These are phyloP conservation scores for Cyclotella sp. DNA, from an alignment of 108 stramenopile genomes.

Conservation along the genomic window DNA sequence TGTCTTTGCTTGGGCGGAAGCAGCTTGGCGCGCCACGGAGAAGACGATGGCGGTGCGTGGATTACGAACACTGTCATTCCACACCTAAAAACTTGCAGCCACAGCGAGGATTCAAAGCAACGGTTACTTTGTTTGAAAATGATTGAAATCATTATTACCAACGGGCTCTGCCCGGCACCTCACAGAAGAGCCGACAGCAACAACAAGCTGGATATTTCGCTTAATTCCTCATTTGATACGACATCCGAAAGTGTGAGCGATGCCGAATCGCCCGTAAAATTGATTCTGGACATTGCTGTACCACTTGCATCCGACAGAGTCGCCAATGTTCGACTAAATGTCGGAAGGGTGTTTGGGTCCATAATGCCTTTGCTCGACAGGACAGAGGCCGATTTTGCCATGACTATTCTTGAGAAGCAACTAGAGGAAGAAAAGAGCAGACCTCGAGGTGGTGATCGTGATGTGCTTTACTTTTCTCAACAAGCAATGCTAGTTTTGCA, in stretches of 20 bases:
- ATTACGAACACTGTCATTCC: slow-evolving; percentile 82
- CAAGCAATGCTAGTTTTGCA: slow-evolving; percentile 43
- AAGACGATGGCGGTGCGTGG: slow-evolving; percentile 84
- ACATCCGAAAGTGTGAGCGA: not conserved
- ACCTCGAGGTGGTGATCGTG: slow-evolving; percentile 70
- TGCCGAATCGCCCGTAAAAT: slow-evolving; percentile 59
- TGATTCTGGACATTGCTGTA: slow-evolving; percentile 69
- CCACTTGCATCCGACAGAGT: slow-evolving; percentile 76
- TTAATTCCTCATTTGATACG: slow-evolving; percentile 18
- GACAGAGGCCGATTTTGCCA: slow-evolving; percentile 64
- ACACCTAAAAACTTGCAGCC: slow-evolving; percentile 67
- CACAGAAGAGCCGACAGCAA: slow-evolving; percentile 22
- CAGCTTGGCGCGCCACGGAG: slow-evolving; percentile 80
- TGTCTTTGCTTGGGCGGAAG: slow-evolving; percentile 87
- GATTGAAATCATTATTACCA: slow-evolving; percentile 80
- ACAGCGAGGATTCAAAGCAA: slow-evolving; percentile 73
- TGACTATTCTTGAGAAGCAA: slow-evolving; percentile 69
- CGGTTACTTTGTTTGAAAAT: slow-evolving; percentile 83
- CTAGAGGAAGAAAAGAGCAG: slow-evolving; percentile 64
- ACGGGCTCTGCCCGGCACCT: slow-evolving; percentile 44
- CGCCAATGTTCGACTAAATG: slow-evolving; percentile 88
- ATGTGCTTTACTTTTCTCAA: slow-evolving; percentile 82
- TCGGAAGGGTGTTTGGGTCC: slow-evolving; percentile 70
- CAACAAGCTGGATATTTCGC: not conserved
- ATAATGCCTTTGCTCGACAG: slow-evolving; percentile 66